Conservation (phyloP, 2,329 filamentous ascomycete species). For the Venturia pyrina region DNA sequence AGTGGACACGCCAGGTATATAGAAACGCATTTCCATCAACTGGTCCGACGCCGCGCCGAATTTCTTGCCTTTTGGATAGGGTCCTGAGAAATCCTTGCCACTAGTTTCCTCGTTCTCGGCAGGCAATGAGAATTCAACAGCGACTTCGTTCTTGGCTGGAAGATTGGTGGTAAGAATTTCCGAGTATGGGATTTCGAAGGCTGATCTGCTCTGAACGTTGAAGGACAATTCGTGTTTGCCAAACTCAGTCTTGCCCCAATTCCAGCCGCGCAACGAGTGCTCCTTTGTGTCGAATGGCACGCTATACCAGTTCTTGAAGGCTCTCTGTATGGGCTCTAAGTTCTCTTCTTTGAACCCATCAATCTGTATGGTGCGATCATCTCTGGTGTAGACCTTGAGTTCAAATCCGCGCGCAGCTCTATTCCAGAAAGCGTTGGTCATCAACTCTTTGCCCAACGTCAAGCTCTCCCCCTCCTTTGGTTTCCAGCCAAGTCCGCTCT, state of each 20-base stretch:
- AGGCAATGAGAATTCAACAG: slow-evolving; percentile 81
- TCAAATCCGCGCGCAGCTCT: slow-evolving; percentile 86
- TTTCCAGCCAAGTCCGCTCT: slow-evolving; percentile 93
- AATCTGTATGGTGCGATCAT: slow-evolving; percentile 78
- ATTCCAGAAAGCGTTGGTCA: slow-evolving; percentile 87
- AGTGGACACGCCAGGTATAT: slow-evolving; percentile 71
- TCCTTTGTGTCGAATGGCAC: slow-evolving; percentile 86
- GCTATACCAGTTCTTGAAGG: slow-evolving; percentile 98
- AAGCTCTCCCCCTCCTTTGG: slow-evolving; percentile 81
- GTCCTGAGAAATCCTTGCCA: slow-evolving; percentile 64
- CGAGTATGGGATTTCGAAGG: slow-evolving; percentile 93
- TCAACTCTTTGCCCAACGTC: slow-evolving; percentile 79
- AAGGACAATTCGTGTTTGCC: slow-evolving; percentile 90
- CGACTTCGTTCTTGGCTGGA: slow-evolving; percentile 94
- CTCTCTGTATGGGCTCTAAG: slow-evolving; percentile 78
- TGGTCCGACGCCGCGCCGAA: slow-evolving; percentile 83
- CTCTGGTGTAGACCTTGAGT: slow-evolving; percentile 79
- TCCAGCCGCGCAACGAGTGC: slow-evolving; percentile 93
- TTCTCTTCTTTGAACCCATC: slow-evolving; percentile 95
- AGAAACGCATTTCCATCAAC: slow-evolving; percentile 97
- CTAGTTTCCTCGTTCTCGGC: slow-evolving; percentile 58
- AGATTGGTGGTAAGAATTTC: slow-evolving; percentile 97
- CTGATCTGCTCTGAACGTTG: slow-evolving; percentile 91
- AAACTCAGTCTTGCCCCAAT: slow-evolving; percentile 98
- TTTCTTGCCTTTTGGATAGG: slow-evolving; percentile 71